Conservation (phyloP, 148 eudicot genomes). For the Talinum fruticosum region DNA sequence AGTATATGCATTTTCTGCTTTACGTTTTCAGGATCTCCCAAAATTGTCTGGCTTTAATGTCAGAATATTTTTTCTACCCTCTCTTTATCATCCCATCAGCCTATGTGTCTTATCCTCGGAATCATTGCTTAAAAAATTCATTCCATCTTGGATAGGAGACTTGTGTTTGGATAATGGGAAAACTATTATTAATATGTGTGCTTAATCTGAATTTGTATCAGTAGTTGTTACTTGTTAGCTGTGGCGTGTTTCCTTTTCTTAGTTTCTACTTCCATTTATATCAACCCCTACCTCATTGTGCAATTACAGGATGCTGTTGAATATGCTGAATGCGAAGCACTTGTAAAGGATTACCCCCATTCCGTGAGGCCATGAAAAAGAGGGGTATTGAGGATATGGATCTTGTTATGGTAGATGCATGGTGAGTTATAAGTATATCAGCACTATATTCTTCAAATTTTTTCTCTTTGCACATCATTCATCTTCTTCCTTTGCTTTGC, state of each 20-base stretch:
- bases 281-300: not conserved
- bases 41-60: too few species aligned
- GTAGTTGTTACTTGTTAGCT: too few species aligned
- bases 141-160: too few species aligned
- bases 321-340: slow-evolving; percentile 97
- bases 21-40: too few species aligned
- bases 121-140: too few species aligned
- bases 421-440: slow-evolving; percentile 44
- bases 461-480: not conserved
- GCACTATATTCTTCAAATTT: not conserved
- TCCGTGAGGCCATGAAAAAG: slow-evolving; percentile 87
- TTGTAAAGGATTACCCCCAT: slow-evolving; percentile 85
- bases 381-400: slow-evolving; percentile 98
- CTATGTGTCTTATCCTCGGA: too few species aligned
- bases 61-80: too few species aligned
- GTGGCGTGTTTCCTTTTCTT: not conserved
- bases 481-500: slow-evolving; percentile 23
- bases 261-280: not conserved
- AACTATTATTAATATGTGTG: too few species aligned
- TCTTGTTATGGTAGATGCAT: slow-evolving; percentile 92
- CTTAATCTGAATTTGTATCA: too few species aligned
- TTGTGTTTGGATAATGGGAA: too few species aligned
- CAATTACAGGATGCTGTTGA: slow-evolving; percentile 80
- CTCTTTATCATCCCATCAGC: too few species aligned
- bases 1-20: too few species aligned